phyloP scores from a whole-genome alignment of 2,329 filamentous ascomycete species.

The Pyricularia grisea region DNA sequence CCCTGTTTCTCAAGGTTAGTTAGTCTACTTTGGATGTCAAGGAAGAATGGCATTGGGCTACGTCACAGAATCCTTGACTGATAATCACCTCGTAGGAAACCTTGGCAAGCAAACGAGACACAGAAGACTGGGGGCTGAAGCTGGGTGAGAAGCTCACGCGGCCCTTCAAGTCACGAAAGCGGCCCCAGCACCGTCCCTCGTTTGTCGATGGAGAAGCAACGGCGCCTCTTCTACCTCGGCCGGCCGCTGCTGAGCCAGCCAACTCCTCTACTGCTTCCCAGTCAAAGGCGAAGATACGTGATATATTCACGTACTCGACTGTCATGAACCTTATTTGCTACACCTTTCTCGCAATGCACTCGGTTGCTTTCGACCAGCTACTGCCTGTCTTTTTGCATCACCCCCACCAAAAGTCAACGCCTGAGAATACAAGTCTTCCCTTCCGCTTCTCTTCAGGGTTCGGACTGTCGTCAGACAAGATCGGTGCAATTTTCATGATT shows the following conservation, averaged over 20 bases:
- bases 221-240: conserved; percentile 39
- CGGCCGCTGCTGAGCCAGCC: conserved; percentile 18
- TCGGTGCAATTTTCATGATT: conserved; percentile 77
- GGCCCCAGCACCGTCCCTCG: conserved; percentile 24
- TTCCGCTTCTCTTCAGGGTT: conserved; percentile 81
- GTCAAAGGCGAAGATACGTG: conserved; percentile 7
- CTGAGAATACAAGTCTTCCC: conserved; percentile 54
- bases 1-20: conserved; percentile 64
- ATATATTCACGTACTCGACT: conserved; percentile 21
- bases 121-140: conserved; percentile 64
- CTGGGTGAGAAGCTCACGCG: conserved; percentile 57
- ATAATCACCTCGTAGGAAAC: conserved; percentile 53
- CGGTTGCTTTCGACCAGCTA: conserved; percentile 76
- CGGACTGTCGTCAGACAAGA: conserved; percentile 60
- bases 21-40: not conserved
- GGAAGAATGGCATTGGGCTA: not conserved
- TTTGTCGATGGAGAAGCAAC: conserved; percentile 48
- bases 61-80: not conserved
- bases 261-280: conserved; percentile 7
- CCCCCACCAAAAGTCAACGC: conserved; percentile 42
- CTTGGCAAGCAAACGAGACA: conserved; percentile 57
- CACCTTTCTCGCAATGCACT: conserved; percentile 71
- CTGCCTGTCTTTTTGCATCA: conserved; percentile 85
- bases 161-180: conserved; percentile 14
- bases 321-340: conserved; percentile 54